Evolutionary conservation across 1,284 basidiomycete genomes (phyloP).

Genomic region (Fomitopsis palustris): DNA sequence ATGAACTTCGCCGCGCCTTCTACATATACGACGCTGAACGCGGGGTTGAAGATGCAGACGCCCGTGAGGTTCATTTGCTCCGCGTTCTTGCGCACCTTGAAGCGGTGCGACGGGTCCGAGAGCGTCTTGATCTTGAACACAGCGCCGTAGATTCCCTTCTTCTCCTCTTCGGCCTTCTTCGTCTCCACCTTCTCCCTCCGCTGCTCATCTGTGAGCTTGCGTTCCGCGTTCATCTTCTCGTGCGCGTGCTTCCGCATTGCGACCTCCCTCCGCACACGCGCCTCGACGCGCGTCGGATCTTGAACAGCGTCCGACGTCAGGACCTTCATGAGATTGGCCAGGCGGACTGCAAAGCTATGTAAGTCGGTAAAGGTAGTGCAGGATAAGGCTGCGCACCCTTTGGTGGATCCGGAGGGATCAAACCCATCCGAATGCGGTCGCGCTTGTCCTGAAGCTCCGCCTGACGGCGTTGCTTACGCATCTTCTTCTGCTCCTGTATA

Average conservation of each 20-base stretch:
- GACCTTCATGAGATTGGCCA: constrained; percentile 97
- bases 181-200: constrained; percentile 81
- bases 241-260: constrained; percentile 86
- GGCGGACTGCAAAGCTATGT: constrained; percentile 59
- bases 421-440: constrained; percentile 94
- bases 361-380: constrained; percentile 2
- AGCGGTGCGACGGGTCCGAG: constrained; percentile 89
- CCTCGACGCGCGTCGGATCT: constrained; percentile 97
- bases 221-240: constrained; percentile 89
- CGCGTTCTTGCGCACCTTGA: constrained; percentile 96
- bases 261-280: constrained; percentile 90
- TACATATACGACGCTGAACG: constrained; percentile 89
- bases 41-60: constrained; percentile 84
- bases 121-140: constrained; percentile 94
- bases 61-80: constrained; percentile 89
- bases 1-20: constrained; percentile 89
- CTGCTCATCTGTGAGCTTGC: constrained; percentile 91
- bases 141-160: constrained; percentile 82
- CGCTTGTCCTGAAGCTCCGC: constrained; percentile 93
- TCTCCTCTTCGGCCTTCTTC: constrained; percentile 84
- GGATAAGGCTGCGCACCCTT: constrained; percentile 61
- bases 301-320: constrained; percentile 94
- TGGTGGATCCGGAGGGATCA: constrained; percentile 91
- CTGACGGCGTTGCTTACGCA: constrained; percentile 85
- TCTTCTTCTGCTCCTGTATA: constrained; percentile 90